phyloP scores from a whole-genome alignment of 768 basidiomycete species.

The Boletus sp. region DNA sequence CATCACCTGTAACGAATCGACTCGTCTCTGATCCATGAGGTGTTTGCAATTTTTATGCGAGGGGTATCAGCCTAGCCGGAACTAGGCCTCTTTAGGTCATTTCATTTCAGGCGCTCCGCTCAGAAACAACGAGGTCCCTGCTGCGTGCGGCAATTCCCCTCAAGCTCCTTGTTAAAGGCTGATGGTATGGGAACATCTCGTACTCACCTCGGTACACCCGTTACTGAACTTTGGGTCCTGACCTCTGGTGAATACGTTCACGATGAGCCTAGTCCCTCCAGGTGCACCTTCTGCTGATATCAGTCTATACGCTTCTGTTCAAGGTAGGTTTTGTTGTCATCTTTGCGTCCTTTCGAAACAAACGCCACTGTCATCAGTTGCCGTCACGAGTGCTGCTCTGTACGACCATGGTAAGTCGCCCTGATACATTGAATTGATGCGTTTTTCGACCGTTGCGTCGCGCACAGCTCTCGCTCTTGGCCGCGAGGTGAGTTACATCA shows the following conservation, averaged over 20 bases:
- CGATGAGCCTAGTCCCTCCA: slow-evolving; percentile 25
- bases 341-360: neutral
- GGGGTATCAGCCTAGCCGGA: neutral
- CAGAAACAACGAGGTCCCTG: slow-evolving; percentile 6
- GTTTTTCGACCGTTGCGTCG: neutral
- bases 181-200: neutral
- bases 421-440: neutral
- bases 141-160: neutral
- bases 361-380: slow-evolving; percentile 21
- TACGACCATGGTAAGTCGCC: slow-evolving; percentile 28
- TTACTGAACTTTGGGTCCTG: neutral
- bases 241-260: neutral
- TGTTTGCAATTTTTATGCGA: neutral
- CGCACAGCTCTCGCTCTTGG: slow-evolving; percentile 21
- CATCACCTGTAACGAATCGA: neutral
- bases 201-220: neutral
- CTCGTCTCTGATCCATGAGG: neutral
- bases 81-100: slow-evolving; percentile 8
- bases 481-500: slow-evolving; percentile 24
- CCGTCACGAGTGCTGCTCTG: slow-evolving; percentile 24
- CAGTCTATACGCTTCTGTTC: slow-evolving; percentile 19
- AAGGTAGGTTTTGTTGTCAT: slow-evolving; percentile 13
- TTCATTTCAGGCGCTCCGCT: slow-evolving; percentile 4
- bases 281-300: neutral
- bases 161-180: slow-evolving; percentile 13